Evolutionary conservation across 1,284 basidiomycete species (phyloP).

Genomic region (Malassezia slooffiae): DNA sequence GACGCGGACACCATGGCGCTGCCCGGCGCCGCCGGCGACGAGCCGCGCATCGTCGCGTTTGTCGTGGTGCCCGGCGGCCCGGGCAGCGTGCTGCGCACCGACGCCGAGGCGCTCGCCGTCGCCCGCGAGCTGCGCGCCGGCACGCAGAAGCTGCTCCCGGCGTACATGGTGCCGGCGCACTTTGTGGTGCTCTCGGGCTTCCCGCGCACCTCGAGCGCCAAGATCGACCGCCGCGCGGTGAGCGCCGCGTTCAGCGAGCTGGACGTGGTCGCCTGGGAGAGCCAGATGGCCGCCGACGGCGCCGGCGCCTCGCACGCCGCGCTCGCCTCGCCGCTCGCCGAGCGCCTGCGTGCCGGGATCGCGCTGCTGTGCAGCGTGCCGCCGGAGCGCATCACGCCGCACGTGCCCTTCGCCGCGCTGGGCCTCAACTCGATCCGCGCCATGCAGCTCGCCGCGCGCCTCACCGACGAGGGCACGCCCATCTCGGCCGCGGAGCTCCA

Average conservation of each 20-base stretch:
- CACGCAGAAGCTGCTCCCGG: slow-evolving; percentile 28
- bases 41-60: slow-evolving; percentile 44
- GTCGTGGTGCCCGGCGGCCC: slow-evolving; percentile 23
- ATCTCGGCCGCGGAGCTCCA: slow-evolving; percentile 44
- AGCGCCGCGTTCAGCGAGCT: slow-evolving; percentile 29
- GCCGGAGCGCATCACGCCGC: slow-evolving; percentile 24
- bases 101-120: slow-evolving; percentile 23
- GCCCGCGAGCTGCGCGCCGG: slow-evolving; percentile 25
- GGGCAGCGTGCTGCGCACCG: slow-evolving; percentile 21
- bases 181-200: slow-evolving; percentile 45
- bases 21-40: slow-evolving; percentile 20
- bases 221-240: slow-evolving; percentile 46
- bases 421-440: slow-evolving; percentile 44
- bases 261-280: slow-evolving; percentile 40
- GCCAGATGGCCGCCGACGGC: slow-evolving; percentile 20
- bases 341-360: slow-evolving; percentile 22
- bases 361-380: slow-evolving; percentile 27
- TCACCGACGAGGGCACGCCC: slow-evolving; percentile 23
- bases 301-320: slow-evolving; percentile 13
- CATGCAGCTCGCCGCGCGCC: slow-evolving; percentile 33
- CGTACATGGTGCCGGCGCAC: slow-evolving; percentile 45
- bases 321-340: slow-evolving; percentile 15
- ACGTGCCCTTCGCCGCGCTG: slow-evolving; percentile 34
- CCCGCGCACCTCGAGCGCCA: slow-evolving; percentile 47
- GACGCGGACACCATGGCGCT: slow-evolving; percentile 43